These are phyloP conservation scores for Nakazawaea wickerhamii DNA, from an alignment of 805 yeast species.

Conservation along the genomic window DNA sequence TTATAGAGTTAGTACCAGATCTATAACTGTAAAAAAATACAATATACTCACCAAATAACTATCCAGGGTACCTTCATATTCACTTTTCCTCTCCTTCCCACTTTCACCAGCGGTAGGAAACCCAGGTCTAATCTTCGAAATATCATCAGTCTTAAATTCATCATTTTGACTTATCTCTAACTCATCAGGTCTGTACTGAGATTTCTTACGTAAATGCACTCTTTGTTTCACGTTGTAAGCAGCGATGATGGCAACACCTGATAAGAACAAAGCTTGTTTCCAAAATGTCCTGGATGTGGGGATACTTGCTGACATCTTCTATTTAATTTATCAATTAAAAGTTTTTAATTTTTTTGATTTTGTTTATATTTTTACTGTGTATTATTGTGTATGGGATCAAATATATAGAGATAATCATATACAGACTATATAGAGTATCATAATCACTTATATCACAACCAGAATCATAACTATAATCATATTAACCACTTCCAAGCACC, in stretches of 20 bases:
- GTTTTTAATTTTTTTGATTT: neutral
- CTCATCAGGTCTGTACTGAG: constrained; percentile 31
- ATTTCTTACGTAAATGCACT: constrained; percentile 28
- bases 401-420: too few species aligned
- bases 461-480: too few species aligned
- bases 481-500: too few species aligned
- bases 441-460: too few species aligned
- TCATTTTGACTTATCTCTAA: constrained; percentile 22
- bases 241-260: constrained; percentile 25
- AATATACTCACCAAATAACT: constrained; percentile 43
- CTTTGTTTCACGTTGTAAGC: constrained; percentile 30
- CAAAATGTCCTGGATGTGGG: constrained; percentile 15
- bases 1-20: neutral
- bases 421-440: too few species aligned
- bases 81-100: constrained; percentile 44
- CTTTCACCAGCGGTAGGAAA: constrained; percentile 37
- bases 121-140: constrained; percentile 47
- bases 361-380: too few species aligned
- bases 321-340: neutral
- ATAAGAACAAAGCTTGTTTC: constrained; percentile 26
- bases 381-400: too few species aligned
- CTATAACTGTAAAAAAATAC: neutral
- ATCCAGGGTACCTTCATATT: constrained; percentile 63
- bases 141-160: constrained; percentile 28
- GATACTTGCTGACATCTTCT: constrained; percentile 1